Conservation (phyloP, 2,329 filamentous ascomycete genomes). For the Dissoconium aciculare region DNA sequence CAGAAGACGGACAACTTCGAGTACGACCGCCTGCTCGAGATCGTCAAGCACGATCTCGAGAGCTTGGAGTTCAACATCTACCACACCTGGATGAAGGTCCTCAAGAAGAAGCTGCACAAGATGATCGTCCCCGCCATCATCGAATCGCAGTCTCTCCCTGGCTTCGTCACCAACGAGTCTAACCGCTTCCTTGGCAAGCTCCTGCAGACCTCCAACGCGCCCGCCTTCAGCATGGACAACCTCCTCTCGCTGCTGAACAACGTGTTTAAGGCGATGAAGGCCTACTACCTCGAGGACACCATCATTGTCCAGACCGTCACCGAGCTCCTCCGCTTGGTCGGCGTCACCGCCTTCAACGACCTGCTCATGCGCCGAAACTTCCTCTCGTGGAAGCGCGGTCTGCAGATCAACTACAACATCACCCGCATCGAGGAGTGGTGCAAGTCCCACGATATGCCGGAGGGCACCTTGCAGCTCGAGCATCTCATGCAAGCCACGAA, state of each 20-base stretch:
- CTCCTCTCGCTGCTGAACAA: conserved; percentile 88
- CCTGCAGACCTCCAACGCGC: conserved; percentile 72
- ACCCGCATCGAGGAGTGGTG: conserved; percentile 99
- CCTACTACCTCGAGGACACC: conserved; percentile 88
- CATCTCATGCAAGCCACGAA: conserved; percentile 99
- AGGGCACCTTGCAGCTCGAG: conserved; percentile 91
- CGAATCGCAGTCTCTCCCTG: conserved; percentile 92
- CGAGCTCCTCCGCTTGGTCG: conserved; percentile 80
- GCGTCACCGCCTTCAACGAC: conserved; percentile 97
- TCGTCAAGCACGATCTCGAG: conserved; percentile 97
- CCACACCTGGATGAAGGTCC: conserved; percentile 99
- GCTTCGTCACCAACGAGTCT: conserved; percentile 97
- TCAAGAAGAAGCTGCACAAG: conserved; percentile 98
- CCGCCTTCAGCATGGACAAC: conserved; percentile 99
- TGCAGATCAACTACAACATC: conserved; percentile 99
- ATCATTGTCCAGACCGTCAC: conserved; percentile 95
- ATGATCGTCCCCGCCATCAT: conserved; percentile 99
- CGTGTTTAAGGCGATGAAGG: conserved; percentile 97
- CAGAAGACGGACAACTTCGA: conserved; percentile 99
- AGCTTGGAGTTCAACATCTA: conserved; percentile 99
- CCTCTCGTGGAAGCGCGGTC: conserved; percentile 95
- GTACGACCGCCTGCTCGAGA: conserved; percentile 91
- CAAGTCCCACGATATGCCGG: conserved; percentile 99
- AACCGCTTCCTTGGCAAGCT: conserved; percentile 97
- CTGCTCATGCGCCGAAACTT: conserved; percentile 96